Base-by-base conservation (phyloP, 768 basidiomycete species). In the Boletellus sp. region DNA sequence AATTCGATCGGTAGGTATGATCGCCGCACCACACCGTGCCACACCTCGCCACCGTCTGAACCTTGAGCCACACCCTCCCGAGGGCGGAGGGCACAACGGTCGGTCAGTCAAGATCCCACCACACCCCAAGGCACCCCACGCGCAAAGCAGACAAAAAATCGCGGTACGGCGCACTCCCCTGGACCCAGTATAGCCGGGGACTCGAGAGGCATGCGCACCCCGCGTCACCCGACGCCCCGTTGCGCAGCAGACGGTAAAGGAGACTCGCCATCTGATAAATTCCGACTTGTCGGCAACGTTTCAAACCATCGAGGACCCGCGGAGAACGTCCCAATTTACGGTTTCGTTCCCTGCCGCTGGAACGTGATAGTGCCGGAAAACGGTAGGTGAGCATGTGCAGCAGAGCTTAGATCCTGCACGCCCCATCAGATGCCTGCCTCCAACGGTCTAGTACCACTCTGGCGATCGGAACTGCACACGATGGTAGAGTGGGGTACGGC, bases 261-360 rank as follows among this genome's bases (percentile, higher is more conserved):
- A 31, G 33, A 31, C 5, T 41, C 9, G 22, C 42, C n/a, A 33
- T 22, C n/a, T 57, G 51, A 47, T 34, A 47, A 49, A 42, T 48
- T 47, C 53, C 51, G 63, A 45, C 22, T 51, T 20, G 45, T 42
- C 57, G 59, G 35, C 44, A 38, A 41, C 36, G 46, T 50, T 52
- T 54, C 54, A 64, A 54, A 58, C 52, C 39, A 64, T 64, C 53
- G 54, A 46, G 51, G 53, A 42, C 37, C 61, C 58, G 64, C 63
- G 64, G 64, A 66, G 62, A 45, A 50, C 2, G 33, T 11, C 10
- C 24, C 23, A 51, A 23, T n/a, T 53, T 52, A 47, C 28, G 40
- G 23, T 42, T 16, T 31, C 38, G 51, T 51, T 50, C 22, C 47
- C 48, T 16, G 31, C 39, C 48, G 37, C 47, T 48, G 51, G 33